phyloP scores from a whole-genome alignment of 768 basidiomycete species.

The Amanita pallidorosea region DNA sequence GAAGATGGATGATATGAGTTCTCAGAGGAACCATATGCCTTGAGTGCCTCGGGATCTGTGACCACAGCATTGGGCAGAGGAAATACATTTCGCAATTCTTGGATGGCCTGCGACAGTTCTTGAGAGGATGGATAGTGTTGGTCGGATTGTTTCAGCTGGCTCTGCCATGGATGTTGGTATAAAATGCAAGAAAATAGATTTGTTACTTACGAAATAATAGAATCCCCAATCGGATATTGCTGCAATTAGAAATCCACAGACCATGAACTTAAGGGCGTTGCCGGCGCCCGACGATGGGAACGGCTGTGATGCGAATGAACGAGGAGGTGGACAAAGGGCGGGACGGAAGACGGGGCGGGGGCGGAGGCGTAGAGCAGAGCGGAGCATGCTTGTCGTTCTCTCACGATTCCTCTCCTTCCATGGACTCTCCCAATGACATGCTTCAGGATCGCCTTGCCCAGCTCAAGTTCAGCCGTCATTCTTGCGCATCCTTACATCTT shows the following conservation, averaged over 20 bases:
- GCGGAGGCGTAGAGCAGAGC: neutral
- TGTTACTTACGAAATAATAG: conserved; percentile 15
- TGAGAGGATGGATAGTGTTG: conserved; percentile 26
- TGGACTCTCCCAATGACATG: conserved; percentile 9
- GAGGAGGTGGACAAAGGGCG: neutral
- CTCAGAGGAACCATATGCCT: conserved; percentile 53
- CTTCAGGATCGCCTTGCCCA: conserved; percentile 34
- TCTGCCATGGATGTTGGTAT: conserved; percentile 2
- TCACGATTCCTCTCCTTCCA: neutral
- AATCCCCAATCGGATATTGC: conserved; percentile 17
- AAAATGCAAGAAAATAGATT: neutral
- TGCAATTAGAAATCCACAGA: conserved; percentile 26
- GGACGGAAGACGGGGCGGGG: neutral
- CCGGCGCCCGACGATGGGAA: conserved; percentile 30
- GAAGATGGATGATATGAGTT: conserved; percentile 57
- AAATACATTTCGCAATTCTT: conserved; percentile 36
- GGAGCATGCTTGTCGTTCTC: neutral
- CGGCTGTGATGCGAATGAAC: conserved; percentile 2
- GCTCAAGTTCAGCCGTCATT: conserved; percentile 23
- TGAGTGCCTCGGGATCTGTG: conserved; percentile 39
- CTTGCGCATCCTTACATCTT: neutral
- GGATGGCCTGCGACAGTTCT: conserved; percentile 40
- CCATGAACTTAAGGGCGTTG: conserved; percentile 23
- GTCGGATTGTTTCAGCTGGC: conserved; percentile 4
- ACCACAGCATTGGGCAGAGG: conserved; percentile 35